Evolutionary conservation across 2,329 filamentous ascomycete species (phyloP), one percentile per base, ranked within the genome.

Genomic region (Leptographium lundbergii): DNA sequence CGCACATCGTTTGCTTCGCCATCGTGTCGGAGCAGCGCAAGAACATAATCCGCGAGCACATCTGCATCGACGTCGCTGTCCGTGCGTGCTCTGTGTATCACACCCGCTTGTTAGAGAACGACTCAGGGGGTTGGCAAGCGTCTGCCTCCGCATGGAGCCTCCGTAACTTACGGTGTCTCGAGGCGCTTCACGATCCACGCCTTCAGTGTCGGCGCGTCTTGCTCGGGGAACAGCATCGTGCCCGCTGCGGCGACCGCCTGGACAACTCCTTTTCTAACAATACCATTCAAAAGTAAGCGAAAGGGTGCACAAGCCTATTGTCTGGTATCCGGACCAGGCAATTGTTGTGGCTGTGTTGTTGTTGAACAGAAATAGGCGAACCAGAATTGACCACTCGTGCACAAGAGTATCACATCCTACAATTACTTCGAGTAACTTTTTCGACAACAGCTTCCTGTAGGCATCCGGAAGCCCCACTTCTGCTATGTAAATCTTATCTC

Each of bases 41-140:
- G 77, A n/a, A 92, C 86, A 69, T 91, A 94, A 66, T 94, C 89
- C 54, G 88, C 88, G 3, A 94, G 82, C 6, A 92, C 87, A 67
- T 91, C 88, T 36, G 85, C 81, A 69, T 94, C 89, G 54, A 92
- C 87, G 67, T 91, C 88, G 48, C 84, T 81, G 68, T 92, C 89
- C 56, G 87, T 88, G 67, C 91, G 88, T 32, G 87, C 89, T 57
- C 87, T 89, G 63, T 53, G 10, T 53, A 6, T 7, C 62, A n/a
- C 13, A 29, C 24, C 6, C 13, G 19, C 7, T 10, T 19, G 60
- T 60, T 55, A 62, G 57, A 34, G 54, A 27, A 17, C 36, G 13
- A 6, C 14, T 17, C 36, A 17, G 36, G 36, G 13, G 19, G 29
- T n/a, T 36, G 50, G 36, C 25, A 32, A n/a, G 58, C 60, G 53